Conservation (phyloP, 2,329 filamentous ascomycete species). For the Lasiodiplodia sp. region DNA sequence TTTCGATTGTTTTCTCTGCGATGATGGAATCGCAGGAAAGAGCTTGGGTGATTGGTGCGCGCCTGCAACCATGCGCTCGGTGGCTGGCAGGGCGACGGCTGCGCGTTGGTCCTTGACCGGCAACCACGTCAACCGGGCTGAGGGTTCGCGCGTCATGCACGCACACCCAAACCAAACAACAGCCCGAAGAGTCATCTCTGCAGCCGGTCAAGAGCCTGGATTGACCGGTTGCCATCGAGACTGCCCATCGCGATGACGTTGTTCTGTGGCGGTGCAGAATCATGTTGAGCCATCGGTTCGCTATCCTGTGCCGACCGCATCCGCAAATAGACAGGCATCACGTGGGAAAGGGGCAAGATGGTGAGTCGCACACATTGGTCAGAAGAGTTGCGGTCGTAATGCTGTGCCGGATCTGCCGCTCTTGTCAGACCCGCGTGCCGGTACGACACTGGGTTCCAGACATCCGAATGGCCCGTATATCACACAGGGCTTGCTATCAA, state of each 20-base stretch:
- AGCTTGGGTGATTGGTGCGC: conserved; percentile 6
- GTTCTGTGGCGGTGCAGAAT: conserved; percentile 15
- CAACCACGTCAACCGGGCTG: conserved; percentile 25
- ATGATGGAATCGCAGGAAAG: neutral
- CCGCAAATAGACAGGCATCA: conserved; percentile 12
- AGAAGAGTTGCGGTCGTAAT: conserved; percentile 8
- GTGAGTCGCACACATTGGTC: conserved; percentile 21
- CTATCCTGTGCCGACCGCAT: neutral
- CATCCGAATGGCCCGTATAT: conserved; percentile 12
- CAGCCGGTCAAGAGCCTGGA: conserved; percentile 20
- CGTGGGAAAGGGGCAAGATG: conserved; percentile 1
- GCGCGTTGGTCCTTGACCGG: neutral
- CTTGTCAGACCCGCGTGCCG: conserved; percentile 26
- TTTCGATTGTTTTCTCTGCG: neutral
- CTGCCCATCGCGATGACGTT: conserved; percentile 20
- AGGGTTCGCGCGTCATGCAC: conserved; percentile 21
- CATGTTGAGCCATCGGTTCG: conserved; percentile 4
- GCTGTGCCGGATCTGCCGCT: conserved; percentile 16
- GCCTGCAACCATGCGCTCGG: conserved; percentile 1
- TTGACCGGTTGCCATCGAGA: conserved; percentile 25
- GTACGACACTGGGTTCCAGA: conserved; percentile 9
- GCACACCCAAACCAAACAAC: conserved; percentile 20
- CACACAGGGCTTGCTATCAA: conserved; percentile 24
- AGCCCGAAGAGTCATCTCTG: conserved; percentile 24
- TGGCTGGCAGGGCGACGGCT: conserved; percentile 19